phyloP scores from a whole-genome alignment of 2,329 filamentous ascomycete genomes.

The Helotiales sp. region DNA sequence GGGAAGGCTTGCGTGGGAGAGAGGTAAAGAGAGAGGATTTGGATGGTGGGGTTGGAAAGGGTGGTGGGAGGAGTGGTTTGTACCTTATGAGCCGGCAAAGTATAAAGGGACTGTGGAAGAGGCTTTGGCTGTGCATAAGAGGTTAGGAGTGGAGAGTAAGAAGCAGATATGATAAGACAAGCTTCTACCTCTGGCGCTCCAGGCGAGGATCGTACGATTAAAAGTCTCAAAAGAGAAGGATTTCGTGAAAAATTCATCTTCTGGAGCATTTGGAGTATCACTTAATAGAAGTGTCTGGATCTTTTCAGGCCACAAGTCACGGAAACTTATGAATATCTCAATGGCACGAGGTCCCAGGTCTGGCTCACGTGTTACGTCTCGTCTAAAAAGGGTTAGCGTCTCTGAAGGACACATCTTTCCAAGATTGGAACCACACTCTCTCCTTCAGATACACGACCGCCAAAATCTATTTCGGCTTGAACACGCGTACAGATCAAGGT shows the following conservation, averaged over 20 bases:
- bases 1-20: slow-evolving; percentile 39
- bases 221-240: too few species aligned
- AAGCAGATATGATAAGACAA: background rate
- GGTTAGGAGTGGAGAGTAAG: background rate
- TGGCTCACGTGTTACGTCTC: background rate
- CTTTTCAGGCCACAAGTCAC: too few species aligned
- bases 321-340: too few species aligned
- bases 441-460: background rate
- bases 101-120: slow-evolving; percentile 44
- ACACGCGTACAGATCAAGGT: background rate
- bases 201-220: too few species aligned
- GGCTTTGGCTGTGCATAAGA: slow-evolving; percentile 30
- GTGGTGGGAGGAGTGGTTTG: slow-evolving; percentile 41
- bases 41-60: slow-evolving; percentile 39
- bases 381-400: background rate
- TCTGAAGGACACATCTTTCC: background rate
- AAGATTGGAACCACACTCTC: background rate
- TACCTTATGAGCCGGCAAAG: slow-evolving; percentile 44
- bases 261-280: too few species aligned
- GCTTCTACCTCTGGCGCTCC: too few species aligned
- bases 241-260: too few species aligned
- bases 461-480: background rate
- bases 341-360: too few species aligned
- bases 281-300: too few species aligned
- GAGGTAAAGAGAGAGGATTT: background rate